These are phyloP conservation scores for Chenopodium suecicum DNA, from an alignment of 148 eudicot species.

Conservation along the genomic window DNA sequence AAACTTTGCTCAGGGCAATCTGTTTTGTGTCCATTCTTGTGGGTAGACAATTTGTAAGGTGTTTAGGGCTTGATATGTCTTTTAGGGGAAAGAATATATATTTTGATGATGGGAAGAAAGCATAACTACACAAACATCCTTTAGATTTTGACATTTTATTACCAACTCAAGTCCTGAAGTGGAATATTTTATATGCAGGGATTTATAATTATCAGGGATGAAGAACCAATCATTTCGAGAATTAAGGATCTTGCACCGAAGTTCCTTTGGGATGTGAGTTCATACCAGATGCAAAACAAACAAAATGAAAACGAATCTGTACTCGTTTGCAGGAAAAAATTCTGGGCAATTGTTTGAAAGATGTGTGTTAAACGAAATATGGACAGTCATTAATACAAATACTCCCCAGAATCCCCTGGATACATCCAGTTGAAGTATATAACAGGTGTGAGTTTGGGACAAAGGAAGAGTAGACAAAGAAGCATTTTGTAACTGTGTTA, in stretches of 20 bases:
- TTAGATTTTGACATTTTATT: neutral
- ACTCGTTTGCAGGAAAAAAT: conserved; percentile 76
- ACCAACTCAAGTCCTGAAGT: neutral
- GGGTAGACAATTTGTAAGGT: too few relatives aligned
- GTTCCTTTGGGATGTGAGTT: conserved; percentile 83
- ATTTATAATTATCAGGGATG: conserved; percentile 73
- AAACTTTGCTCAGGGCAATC: too few relatives aligned
- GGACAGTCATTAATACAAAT: neutral
- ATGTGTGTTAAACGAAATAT: neutral
- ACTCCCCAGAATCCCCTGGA: neutral
- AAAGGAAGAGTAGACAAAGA: neutral
- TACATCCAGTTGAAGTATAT: neutral
- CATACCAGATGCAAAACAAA: conserved; percentile 61
- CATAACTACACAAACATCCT: neutral
- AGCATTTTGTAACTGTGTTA: neutral
- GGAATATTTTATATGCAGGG: conserved; percentile 53
- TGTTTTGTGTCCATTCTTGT: too few relatives aligned
- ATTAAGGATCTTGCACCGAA: conserved; percentile 57
- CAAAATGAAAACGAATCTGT: conserved; percentile 54
- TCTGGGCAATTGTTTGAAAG: conserved; percentile 70
- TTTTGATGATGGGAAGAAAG: neutral
- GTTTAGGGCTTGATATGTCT: too few relatives aligned
- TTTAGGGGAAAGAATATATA: too few relatives aligned
- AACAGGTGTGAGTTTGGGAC: neutral
- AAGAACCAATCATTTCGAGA: conserved; percentile 56